Evolutionary conservation across 352 stramenopile species (phyloP).

Genomic region (Pythium phragmitis): DNA sequence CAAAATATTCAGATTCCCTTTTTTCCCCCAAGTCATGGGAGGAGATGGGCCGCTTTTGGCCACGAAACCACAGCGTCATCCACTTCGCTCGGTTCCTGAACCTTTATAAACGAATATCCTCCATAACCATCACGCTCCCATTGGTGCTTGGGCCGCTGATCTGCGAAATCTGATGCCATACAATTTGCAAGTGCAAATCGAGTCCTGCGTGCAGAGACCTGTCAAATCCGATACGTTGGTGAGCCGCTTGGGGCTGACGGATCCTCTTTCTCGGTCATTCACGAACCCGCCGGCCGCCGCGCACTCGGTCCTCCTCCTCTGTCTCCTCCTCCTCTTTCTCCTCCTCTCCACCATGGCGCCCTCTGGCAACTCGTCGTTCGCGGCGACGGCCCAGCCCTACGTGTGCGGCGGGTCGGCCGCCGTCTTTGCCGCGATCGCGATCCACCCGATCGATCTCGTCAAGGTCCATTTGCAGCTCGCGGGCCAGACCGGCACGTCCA

Average conservation of each 20-base stretch:
- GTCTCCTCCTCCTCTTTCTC: conserved; percentile 3
- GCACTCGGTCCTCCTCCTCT: conserved; percentile 2
- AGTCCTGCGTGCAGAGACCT: conserved; percentile 1
- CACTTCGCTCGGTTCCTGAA: conserved; percentile 1
- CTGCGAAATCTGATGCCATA: conserved; percentile 26
- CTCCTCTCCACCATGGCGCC: conserved; percentile 19
- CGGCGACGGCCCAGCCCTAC: conserved; percentile 66
- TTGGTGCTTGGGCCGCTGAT: conserved; percentile 22
- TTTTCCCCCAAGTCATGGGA: background rate
- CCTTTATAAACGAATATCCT: conserved; percentile 11
- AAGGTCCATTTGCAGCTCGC: conserved; percentile 90
- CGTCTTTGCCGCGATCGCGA: conserved; percentile 73
- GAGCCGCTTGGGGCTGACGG: too few relatives aligned
- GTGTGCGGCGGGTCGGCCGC: conserved; percentile 74
- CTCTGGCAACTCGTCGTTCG: conserved; percentile 46
- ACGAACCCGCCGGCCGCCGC: conserved; percentile 11
- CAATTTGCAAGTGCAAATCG: conserved; percentile 7
- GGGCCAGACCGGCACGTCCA: conserved; percentile 69
- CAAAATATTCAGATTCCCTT: conserved; percentile 1
- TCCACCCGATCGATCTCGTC: conserved; percentile 91
- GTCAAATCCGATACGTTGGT: conserved; percentile 15
- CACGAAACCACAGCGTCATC: background rate
- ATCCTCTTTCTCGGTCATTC: conserved; percentile 7
- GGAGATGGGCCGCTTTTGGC: background rate
- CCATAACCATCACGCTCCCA: background rate